Percentiles rank a stretch among this genome's conserved stretches.
Evolutionary conservation across 805 yeast species (phyloP).

Genomic region (Metschnikowia kunwiensis): DNA sequence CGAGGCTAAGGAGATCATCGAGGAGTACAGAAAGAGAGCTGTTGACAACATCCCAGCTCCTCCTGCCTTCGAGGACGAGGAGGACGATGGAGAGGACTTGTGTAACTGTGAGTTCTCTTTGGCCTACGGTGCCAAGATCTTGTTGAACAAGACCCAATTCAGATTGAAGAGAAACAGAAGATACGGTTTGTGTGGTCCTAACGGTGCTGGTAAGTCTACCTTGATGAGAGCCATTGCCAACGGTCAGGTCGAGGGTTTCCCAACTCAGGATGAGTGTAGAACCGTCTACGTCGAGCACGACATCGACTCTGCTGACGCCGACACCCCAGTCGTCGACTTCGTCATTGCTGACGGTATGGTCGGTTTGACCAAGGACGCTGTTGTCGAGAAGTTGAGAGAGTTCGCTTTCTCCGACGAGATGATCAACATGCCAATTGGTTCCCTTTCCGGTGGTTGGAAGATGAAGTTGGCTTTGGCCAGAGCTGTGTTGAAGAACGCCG

Average conservation of each 20-base stretch:
- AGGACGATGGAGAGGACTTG: constrained; percentile 98
- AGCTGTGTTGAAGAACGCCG: constrained; percentile 98
- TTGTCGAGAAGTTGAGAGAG: constrained; percentile 74
- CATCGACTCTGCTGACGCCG: constrained; percentile 97
- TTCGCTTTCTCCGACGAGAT: constrained; percentile 93
- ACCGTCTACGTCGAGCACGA: constrained; percentile 99
- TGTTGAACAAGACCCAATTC: constrained; percentile 98
- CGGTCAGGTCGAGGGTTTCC: constrained; percentile 99
- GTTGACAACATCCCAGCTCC: constrained; percentile 97
- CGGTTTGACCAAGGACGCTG: constrained; percentile 67
- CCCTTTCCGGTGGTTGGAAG: constrained; percentile 99
- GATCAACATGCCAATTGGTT: constrained; percentile 90
- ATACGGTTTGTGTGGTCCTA: constrained; percentile 87
- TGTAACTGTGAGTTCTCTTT: constrained; percentile 99
- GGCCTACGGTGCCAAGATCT: constrained; percentile 99
- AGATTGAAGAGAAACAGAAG: constrained; percentile 99
- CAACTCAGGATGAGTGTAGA: constrained; percentile 97
- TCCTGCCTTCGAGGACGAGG: constrained; percentile 93
- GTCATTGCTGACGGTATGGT: constrained; percentile 80
- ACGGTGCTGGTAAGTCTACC: constrained; percentile 53
- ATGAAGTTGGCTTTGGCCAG: constrained; percentile 99
- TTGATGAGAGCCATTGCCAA: constrained; percentile 95
- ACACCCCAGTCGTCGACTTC: constrained; percentile 89
- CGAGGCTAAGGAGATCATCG: constrained; percentile 85
- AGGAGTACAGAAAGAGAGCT: constrained; percentile 92